phyloP scores from a whole-genome alignment of 768 basidiomycete species.

The Clathrus columnatus region DNA sequence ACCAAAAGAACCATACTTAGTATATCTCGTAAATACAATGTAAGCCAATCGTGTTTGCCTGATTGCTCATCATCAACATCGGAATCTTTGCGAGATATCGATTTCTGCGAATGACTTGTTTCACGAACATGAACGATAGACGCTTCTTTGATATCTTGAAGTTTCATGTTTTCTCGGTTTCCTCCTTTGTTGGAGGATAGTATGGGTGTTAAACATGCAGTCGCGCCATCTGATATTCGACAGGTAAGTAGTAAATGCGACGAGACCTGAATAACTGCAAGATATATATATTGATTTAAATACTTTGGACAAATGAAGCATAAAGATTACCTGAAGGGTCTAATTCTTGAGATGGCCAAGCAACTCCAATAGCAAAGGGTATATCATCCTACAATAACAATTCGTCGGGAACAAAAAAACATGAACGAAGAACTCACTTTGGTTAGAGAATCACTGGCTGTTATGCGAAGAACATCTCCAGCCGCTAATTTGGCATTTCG shows the following conservation, averaged over 20 bases:
- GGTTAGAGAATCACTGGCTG: slow-evolving; percentile 21
- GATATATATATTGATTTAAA: slow-evolving; percentile 2
- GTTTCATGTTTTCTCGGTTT: slow-evolving; percentile 39
- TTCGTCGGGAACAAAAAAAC: not conserved
- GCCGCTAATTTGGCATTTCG: slow-evolving; percentile 55
- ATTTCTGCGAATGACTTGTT: slow-evolving; percentile 18
- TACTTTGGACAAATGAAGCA: slow-evolving; percentile 11
- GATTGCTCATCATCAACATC: not conserved
- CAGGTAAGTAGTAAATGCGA: slow-evolving; percentile 55
- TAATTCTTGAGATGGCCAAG: slow-evolving; percentile 68
- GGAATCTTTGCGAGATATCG: slow-evolving; percentile 14
- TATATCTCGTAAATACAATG: slow-evolving; percentile 53
- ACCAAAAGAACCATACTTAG: slow-evolving; percentile 40
- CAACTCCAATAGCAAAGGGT: slow-evolving; percentile 59
- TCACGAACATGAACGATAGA: slow-evolving; percentile 46
- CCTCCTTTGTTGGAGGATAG: not conserved
- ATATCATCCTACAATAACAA: slow-evolving; percentile 2
- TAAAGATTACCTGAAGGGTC: slow-evolving; percentile 43
- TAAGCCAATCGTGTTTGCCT: slow-evolving; percentile 53
- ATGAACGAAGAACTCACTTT: slow-evolving; percentile 24
- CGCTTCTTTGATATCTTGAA: slow-evolving; percentile 43
- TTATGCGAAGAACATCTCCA: slow-evolving; percentile 59
- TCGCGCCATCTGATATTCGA: slow-evolving; percentile 39
- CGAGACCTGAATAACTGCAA: slow-evolving; percentile 47
- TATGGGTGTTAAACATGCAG: slow-evolving; percentile 37